Conservation (phyloP, 805 yeast species). For the Barnettozyma californica region DNA sequence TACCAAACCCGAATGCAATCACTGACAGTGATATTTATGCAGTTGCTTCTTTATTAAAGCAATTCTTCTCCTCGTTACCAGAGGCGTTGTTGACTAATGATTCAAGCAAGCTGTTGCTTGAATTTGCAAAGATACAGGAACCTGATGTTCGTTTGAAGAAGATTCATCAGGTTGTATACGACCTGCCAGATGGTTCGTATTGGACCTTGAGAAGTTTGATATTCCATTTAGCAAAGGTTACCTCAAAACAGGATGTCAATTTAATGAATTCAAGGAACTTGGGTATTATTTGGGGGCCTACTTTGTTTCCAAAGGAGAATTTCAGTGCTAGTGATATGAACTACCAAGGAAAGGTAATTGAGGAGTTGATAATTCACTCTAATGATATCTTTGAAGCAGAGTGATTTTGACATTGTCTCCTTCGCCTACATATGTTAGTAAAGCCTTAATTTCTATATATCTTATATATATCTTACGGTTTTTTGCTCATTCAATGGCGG, state of each 20-base stretch:
- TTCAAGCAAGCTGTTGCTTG: conserved; percentile 56
- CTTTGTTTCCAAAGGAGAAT: conserved; percentile 63
- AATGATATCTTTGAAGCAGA: conserved; percentile 74
- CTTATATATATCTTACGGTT: neutral
- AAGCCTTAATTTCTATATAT: too few relatives aligned
- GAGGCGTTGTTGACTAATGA: conserved; percentile 75
- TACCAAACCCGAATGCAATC: conserved; percentile 49
- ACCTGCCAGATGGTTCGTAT: conserved; percentile 90
- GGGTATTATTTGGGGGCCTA: conserved; percentile 95
- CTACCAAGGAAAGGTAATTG: conserved; percentile 71
- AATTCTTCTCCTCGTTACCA: conserved; percentile 79
- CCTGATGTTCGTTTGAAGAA: conserved; percentile 58
- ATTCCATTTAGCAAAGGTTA: conserved; percentile 78
- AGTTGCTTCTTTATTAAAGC: conserved; percentile 82
- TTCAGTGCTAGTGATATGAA: conserved; percentile 69
- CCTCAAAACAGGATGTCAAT: conserved; percentile 54
- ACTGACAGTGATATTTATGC: conserved; percentile 79
- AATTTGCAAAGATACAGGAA: conserved; percentile 65
- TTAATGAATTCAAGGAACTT: conserved; percentile 80
- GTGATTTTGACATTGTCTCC: conserved; percentile 9
- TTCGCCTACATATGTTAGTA: too few relatives aligned
- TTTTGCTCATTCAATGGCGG: neutral
- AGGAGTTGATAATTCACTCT: conserved; percentile 78
- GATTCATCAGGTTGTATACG: conserved; percentile 82
- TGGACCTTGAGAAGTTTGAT: conserved; percentile 82